A percentile compares a stretch with the other conserved stretches of the same genome.
These are phyloP conservation scores for Spinacia oleracea DNA, from an alignment of 179 eudicot species.

Conservation along the genomic window DNA sequence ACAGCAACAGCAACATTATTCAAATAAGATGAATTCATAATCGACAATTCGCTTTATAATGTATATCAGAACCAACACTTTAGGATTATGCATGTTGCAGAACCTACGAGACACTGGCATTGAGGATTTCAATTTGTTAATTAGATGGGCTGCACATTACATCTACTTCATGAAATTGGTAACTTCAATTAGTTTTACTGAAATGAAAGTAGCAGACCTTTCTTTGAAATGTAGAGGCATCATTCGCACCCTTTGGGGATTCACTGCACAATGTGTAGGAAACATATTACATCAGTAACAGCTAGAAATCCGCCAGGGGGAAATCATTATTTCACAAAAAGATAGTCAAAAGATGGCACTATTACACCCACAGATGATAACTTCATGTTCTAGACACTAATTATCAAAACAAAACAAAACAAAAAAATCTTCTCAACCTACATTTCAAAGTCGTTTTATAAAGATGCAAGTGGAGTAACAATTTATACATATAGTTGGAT, in stretches of 20 bases:
- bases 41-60: too few relatives aligned
- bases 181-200: neutral
- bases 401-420: neutral
- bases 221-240: slow-evolving; percentile 78
- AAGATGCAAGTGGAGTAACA: neutral
- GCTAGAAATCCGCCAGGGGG: neutral
- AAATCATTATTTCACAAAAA: neutral
- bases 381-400: neutral
- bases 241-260: slow-evolving; percentile 81
- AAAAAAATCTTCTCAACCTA: neutral
- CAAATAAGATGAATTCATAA: slow-evolving; percentile 2
- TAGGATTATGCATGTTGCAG: neutral
- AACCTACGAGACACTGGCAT: neutral
- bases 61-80: neutral
- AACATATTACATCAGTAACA: slow-evolving; percentile 1
- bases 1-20: neutral
- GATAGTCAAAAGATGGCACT: neutral
- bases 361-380: neutral
- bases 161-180: neutral
- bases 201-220: slow-evolving; percentile 48
- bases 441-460: neutral
- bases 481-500: neutral
- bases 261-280: slow-evolving; percentile 60
- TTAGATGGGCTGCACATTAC: neutral
- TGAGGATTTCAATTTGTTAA: neutral